Base-by-base conservation (phyloP, 129 eudicot species). In the Deinandra increscens region DNA sequence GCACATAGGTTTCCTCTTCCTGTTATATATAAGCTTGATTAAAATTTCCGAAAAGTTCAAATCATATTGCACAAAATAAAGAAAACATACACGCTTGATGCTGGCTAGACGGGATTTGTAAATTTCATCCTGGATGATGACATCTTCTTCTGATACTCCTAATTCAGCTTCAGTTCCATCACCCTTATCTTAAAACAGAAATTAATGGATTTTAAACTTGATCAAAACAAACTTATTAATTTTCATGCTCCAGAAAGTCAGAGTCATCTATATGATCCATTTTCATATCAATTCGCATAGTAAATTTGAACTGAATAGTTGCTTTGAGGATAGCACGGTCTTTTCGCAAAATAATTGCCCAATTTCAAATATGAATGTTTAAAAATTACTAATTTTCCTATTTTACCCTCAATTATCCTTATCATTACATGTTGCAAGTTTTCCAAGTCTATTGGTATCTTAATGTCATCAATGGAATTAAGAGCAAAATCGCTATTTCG, bases 71-170 rank as follows among this genome's bases (percentile, higher is more conserved):
- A 22, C 37, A 38, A 13, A 49, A 61, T 60, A 70, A 48, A 19
- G 10, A 54, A 17, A 64, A 78, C 95, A 75, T 81, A 89, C 98
- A 17, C 98, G 95, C 69, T 93, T 93, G 81, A 93, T 86, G 86
- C 91, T 83, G 43, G 90, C 91, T 68, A 93, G 74, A 80, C 98
- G 98, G 75, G 96, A 84, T 79, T 93, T 93, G 54, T 74, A 86
- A 38, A 93, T 83, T 80, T 93, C 98, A 68, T 93, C 96, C 89
- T 86, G 96, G 63, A 92, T 80, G 68, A 82, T 69, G 73, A 67
- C 46, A 59, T 93, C 96, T 75, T 92, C 98, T 76, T 93, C 98
- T 64, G 86, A 85, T 31, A 49, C 66, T 70, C 90, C 89, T 45
- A 80, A 74, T 55, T 93, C 98, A 11, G 87, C 73, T 46, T 89